Evolutionary conservation across 495 filamentous ascomycete species (phyloP).

Genomic region (Daldinia vernicosa): DNA sequence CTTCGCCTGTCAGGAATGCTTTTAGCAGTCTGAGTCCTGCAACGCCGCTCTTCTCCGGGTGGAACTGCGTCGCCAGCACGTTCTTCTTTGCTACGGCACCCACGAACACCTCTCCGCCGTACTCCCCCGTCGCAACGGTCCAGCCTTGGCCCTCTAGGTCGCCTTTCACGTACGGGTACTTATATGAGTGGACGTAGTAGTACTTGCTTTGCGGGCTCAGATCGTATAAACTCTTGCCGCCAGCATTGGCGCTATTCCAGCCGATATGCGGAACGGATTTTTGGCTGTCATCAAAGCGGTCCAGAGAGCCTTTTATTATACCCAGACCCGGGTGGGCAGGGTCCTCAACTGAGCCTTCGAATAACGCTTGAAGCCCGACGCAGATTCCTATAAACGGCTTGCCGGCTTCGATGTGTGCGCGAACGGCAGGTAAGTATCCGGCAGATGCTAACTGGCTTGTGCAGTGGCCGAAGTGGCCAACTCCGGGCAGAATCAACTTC

Average conservation of each 20-base stretch:
- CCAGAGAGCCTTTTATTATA: slow-evolving; percentile 73
- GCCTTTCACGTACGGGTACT: slow-evolving; percentile 75
- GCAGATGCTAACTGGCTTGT: slow-evolving; percentile 80
- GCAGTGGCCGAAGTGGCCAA: slow-evolving; percentile 97
- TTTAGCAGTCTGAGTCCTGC: slow-evolving; percentile 85
- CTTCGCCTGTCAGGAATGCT: slow-evolving; percentile 80
- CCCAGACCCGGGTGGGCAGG: slow-evolving; percentile 74
- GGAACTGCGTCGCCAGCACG: slow-evolving; percentile 92
- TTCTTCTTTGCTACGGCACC: slow-evolving; percentile 87
- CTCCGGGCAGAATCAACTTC: slow-evolving; percentile 93
- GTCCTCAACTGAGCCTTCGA: slow-evolving; percentile 83
- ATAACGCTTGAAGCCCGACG: slow-evolving; percentile 91
- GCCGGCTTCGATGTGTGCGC: slow-evolving; percentile 79
- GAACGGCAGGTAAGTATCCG: slow-evolving; percentile 82
- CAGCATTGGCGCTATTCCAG: slow-evolving; percentile 84
- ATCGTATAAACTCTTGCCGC: slow-evolving; percentile 71
- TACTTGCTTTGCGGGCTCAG: slow-evolving; percentile 85
- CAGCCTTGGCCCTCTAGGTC: slow-evolving; percentile 81
- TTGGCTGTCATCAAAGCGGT: slow-evolving; percentile 75
- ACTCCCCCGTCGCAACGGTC: slow-evolving; percentile 86
- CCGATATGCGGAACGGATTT: slow-evolving; percentile 98
- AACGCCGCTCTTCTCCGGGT: slow-evolving; percentile 94
- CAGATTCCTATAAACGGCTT: slow-evolving; percentile 99
- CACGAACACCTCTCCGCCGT: slow-evolving; percentile 90
- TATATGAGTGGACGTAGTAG: slow-evolving; percentile 98